Percentiles rank a stretch among this genome's conserved stretches.
Evolutionary conservation across 805 yeast species (phyloP).

Genomic region (Blastobotrys americana): DNA sequence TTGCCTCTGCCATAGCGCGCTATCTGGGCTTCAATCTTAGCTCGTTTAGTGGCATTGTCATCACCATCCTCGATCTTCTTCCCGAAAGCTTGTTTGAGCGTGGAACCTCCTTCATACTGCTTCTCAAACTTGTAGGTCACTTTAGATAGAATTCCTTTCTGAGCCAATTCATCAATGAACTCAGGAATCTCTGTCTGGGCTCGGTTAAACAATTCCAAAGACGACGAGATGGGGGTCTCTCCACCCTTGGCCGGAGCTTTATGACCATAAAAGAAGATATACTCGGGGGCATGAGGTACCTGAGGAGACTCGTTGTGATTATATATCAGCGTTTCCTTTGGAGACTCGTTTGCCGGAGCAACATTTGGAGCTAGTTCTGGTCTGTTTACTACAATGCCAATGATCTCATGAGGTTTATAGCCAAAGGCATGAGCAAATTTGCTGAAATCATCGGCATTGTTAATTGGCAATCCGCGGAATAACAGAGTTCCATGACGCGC

Average conservation of each 20-base stretch:
- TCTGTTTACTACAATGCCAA: conserved; percentile 10
- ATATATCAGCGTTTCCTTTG: conserved; percentile 2
- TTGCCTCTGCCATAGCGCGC: conserved; percentile 9
- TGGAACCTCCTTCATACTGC: conserved; percentile 7
- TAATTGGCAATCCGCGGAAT: conserved; percentile 9
- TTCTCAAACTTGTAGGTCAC: conserved; percentile 1
- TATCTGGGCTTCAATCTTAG: conserved; percentile 9
- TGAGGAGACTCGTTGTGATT: conserved; percentile 11
- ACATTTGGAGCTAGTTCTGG: conserved; percentile 12
- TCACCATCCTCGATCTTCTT: conserved; percentile 10
- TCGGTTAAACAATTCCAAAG: conserved; percentile 6
- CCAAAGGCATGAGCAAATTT: conserved; percentile 10
- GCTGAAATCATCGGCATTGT: conserved; percentile 9
- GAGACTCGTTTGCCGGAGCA: conserved; percentile 11
- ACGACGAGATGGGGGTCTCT: conserved; percentile 9
- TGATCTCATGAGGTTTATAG: conserved; percentile 13
- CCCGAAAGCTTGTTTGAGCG: conserved; percentile 11
- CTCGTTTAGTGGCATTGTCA: conserved; percentile 1
- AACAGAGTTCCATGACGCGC: conserved; percentile 9
- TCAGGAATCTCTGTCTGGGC: conserved; percentile 6
- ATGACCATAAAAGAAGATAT: conserved; percentile 10
- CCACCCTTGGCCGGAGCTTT: conserved; percentile 9
- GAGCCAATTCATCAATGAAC: conserved; percentile 6
- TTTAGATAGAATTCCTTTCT: conserved; percentile 6
- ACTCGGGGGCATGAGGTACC: conserved; percentile 12